A percentile compares a stretch with the other conserved stretches of the same genome.
Evolutionary conservation across 768 basidiomycete species (phyloP).

Genomic region (Termitomyces sp.): DNA sequence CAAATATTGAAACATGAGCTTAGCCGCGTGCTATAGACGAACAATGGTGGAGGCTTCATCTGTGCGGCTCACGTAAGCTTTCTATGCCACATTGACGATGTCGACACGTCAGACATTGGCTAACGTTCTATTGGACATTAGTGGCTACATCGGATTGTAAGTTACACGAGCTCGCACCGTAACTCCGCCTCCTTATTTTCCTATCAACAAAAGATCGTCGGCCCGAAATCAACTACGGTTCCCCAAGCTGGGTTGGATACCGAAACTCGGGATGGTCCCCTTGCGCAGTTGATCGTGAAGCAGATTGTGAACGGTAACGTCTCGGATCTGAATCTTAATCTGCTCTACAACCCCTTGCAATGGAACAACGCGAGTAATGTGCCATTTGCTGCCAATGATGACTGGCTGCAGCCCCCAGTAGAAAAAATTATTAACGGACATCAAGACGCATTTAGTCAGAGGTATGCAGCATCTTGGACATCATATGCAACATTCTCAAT

Average conservation of each 20-base stretch:
- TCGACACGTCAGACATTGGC: background rate
- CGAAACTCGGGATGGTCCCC: constrained; percentile 42
- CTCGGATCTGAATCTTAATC: constrained; percentile 40
- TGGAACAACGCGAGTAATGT: constrained; percentile 49
- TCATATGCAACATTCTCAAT: background rate
- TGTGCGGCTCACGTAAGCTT: constrained; percentile 55
- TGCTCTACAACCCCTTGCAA: constrained; percentile 48
- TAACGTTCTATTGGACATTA: constrained; percentile 18
- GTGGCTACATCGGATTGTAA: constrained; percentile 48
- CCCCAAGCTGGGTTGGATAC: constrained; percentile 59
- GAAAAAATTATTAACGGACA: constrained; percentile 44
- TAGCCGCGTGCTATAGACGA: constrained; percentile 29
- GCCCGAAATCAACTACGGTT: constrained; percentile 48
- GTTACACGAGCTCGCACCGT: constrained; percentile 14
- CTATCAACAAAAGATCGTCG: constrained; percentile 39
- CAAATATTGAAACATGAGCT: background rate
- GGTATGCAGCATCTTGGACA: constrained; percentile 24
- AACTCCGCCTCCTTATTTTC: constrained; percentile 2
- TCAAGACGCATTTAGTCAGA: constrained; percentile 50
- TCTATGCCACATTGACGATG: background rate
- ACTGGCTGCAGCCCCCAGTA: constrained; percentile 49
- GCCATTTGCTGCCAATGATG: constrained; percentile 35
- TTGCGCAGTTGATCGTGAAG: constrained; percentile 50
- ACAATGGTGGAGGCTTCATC: constrained; percentile 56
- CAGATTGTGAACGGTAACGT: constrained; percentile 36